Evolutionary conservation across 495 filamentous ascomycete genomes (phyloP).

Genomic region (Aspergillus incahuasiensis): DNA sequence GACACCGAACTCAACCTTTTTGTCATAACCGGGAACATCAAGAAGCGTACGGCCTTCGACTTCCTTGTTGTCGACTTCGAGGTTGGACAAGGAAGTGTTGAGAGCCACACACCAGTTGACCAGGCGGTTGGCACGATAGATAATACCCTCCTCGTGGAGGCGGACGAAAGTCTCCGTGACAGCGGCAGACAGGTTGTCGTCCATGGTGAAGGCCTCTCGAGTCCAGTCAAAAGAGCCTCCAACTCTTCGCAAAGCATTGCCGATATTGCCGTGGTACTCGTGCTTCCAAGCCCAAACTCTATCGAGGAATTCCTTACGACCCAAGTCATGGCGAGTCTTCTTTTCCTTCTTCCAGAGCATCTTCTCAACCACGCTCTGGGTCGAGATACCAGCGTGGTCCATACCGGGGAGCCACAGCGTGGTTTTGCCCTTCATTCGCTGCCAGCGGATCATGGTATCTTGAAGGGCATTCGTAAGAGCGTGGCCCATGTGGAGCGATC

Average conservation of each 20-base stretch:
- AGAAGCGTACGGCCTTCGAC: slow-evolving; percentile 60
- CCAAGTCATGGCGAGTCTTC: slow-evolving; percentile 63
- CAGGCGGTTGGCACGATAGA: slow-evolving; percentile 71
- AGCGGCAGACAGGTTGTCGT: slow-evolving; percentile 59
- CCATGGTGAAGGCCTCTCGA: slow-evolving; percentile 72
- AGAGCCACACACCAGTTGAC: slow-evolving; percentile 75
- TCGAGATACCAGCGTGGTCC: slow-evolving; percentile 75
- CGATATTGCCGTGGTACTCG: slow-evolving; percentile 62
- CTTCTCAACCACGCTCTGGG: slow-evolving; percentile 73
- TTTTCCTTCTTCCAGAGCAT: slow-evolving; percentile 64
- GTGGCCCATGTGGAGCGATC: slow-evolving; percentile 66
- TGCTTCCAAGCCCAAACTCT: slow-evolving; percentile 67
- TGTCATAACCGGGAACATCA: slow-evolving; percentile 60
- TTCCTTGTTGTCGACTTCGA: slow-evolving; percentile 74
- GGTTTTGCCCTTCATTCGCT: slow-evolving; percentile 58
- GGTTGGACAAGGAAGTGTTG: slow-evolving; percentile 70
- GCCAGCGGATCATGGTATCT: slow-evolving; percentile 71
- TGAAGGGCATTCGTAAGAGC: slow-evolving; percentile 64
- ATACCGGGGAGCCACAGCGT: slow-evolving; percentile 72
- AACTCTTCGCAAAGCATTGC: slow-evolving; percentile 50
- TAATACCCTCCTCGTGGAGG: slow-evolving; percentile 69
- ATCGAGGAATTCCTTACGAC: slow-evolving; percentile 55
- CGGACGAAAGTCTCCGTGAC: slow-evolving; percentile 68
- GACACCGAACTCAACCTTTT: slow-evolving; percentile 70
- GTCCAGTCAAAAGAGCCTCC: slow-evolving; percentile 63